Percentiles rank a stretch among this genome's conserved stretches.
Evolutionary conservation across 495 filamentous ascomycete species (phyloP).

Genomic region (Aspergillus olivimuriae): DNA sequence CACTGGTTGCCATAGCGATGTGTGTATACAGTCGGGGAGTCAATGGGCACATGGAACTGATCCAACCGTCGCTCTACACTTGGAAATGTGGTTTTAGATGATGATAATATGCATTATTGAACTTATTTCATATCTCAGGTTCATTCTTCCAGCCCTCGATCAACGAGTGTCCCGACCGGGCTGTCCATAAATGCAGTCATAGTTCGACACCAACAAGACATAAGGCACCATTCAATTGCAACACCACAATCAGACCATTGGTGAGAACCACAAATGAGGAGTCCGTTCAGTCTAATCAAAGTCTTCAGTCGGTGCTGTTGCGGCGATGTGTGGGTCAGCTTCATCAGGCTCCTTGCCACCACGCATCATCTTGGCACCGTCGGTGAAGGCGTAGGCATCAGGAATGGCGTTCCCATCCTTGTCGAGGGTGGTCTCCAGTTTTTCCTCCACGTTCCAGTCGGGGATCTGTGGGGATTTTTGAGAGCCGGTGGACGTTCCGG

Average conservation of each 20-base stretch:
- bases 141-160: no score
- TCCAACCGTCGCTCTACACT: no score
- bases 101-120: no score
- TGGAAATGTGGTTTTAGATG: no score
- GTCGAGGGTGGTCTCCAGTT: constrained; percentile 23
- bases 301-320: constrained; percentile 25
- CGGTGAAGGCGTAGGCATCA: constrained; percentile 21
- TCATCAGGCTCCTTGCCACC: constrained; percentile 6
- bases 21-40: neutral
- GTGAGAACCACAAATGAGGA: neutral
- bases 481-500: neutral
- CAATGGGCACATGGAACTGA: neutral
- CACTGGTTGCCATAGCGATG: constrained; percentile 27
- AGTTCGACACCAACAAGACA: no score
- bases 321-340: constrained; percentile 22
- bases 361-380: constrained; percentile 15
- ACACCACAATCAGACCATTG: no score
- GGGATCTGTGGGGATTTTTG: neutral
- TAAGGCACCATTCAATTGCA: no score
- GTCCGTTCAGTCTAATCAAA: constrained; percentile 35
- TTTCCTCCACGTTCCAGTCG: constrained; percentile 23
- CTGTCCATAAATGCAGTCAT: no score
- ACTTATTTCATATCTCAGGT: no score
- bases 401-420: constrained; percentile 29
- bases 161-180: no score